Evolutionary conservation across 129 eudicot species (phyloP).

Genomic region (Tanacetum coccineum): DNA sequence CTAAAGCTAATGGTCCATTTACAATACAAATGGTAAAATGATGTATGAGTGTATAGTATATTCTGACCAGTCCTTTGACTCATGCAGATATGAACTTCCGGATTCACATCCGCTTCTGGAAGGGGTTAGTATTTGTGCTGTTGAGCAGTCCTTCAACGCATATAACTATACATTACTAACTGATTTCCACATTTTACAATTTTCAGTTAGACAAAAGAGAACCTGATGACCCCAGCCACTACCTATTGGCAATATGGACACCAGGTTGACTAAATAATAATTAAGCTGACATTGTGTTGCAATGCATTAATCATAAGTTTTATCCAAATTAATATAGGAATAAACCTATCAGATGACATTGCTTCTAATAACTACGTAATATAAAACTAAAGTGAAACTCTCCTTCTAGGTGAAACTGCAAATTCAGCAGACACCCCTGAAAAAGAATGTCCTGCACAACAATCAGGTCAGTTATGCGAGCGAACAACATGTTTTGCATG

Average conservation of each 20-base stretch:
- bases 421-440: constrained; percentile 7
- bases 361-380: neutral
- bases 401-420: constrained; percentile 12
- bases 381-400: neutral
- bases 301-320: neutral
- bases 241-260: constrained; percentile 94
- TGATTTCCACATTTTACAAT: constrained; percentile 15
- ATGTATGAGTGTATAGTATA: neutral
- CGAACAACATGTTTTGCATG: constrained; percentile 52
- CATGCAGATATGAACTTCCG: constrained; percentile 90
- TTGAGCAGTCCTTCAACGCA: neutral
- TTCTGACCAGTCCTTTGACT: constrained; percentile 11
- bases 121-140: constrained; percentile 50
- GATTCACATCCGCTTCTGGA: constrained; percentile 73
- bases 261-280: constrained; percentile 57
- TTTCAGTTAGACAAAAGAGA: constrained; percentile 78
- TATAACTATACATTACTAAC: constrained; percentile 9
- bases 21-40: too few species aligned
- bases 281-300: neutral
- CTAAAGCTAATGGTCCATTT: too few species aligned
- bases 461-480: constrained; percentile 42
- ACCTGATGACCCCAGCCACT: constrained; percentile 91
- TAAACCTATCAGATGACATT: neutral
- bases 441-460: constrained; percentile 3
- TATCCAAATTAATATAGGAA: constrained; percentile 21